A percentile compares a stretch with the other conserved stretches of the same genome.
These are phyloP conservation scores for Candida pseudoviswanathii DNA, from an alignment of 1,139 yeast species.

Conservation along the genomic window DNA sequence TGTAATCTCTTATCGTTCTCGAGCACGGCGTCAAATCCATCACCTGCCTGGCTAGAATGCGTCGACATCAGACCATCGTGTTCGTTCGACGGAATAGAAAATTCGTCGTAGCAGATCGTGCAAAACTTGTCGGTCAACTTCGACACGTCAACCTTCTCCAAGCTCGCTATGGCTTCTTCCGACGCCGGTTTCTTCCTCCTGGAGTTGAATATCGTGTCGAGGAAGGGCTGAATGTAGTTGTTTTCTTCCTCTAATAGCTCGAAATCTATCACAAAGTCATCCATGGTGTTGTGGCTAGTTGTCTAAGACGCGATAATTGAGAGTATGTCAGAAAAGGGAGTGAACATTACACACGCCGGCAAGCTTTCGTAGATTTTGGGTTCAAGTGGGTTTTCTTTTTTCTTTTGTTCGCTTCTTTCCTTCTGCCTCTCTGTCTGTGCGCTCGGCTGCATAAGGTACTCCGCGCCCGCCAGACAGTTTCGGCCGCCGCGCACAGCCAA, in stretches of 20 bases:
- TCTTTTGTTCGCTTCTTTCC: background rate
- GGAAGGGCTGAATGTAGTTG: background rate
- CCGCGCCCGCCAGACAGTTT: background rate
- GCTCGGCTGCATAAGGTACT: background rate
- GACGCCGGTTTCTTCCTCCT: constrained; percentile 35
- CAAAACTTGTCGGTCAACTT: constrained; percentile 31
- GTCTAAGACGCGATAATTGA: background rate
- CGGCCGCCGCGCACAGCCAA: too few species aligned
- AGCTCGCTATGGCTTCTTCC: constrained; percentile 41
- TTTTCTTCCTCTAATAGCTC: background rate
- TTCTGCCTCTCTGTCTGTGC: too few species aligned
- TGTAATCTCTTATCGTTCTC: background rate
- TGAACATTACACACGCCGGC: too few species aligned
- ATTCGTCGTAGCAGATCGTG: constrained; percentile 45
- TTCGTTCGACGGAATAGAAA: background rate
- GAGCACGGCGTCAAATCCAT: background rate
- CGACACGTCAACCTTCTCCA: constrained; percentile 27
- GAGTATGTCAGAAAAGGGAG: too few species aligned
- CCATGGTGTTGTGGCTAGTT: background rate
- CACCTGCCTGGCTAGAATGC: background rate
- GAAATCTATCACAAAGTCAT: background rate
- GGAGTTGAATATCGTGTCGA: background rate
- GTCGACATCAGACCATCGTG: background rate
- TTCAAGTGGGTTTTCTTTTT: background rate
- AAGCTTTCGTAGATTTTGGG: too few species aligned